A percentile compares a stretch with the other conserved stretches of the same genome.
Conservation (phyloP, 176 grass and related monocot genomes). For the Ensete glaucum region DNA sequence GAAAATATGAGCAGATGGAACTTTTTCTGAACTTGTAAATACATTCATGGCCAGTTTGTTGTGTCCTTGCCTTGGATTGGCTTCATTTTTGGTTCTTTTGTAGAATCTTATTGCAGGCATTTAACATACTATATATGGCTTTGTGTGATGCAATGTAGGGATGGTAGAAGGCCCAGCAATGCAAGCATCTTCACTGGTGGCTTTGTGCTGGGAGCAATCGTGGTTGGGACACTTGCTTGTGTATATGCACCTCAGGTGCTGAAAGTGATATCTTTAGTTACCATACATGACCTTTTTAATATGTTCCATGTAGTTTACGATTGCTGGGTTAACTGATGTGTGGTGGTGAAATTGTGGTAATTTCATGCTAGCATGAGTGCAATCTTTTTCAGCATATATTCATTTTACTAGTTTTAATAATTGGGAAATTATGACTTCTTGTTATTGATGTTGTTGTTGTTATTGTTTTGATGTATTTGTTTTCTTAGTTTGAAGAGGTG, state of each 20-base stretch:
- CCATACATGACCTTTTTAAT: background rate
- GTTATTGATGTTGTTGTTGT: too few relatives aligned
- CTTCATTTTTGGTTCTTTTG: too few relatives aligned
- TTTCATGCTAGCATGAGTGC: background rate
- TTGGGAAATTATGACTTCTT: too few relatives aligned
- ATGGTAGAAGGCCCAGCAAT: constrained; percentile 12
- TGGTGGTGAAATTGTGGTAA: background rate
- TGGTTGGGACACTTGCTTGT: constrained; percentile 19
- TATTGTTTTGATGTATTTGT: too few relatives aligned
- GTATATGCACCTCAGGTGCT: constrained; percentile 27
- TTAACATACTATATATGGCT: too few relatives aligned
- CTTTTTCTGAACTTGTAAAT: too few relatives aligned
- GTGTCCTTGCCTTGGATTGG: background rate
- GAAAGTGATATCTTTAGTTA: background rate
- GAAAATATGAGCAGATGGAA: too few relatives aligned
- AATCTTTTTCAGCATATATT: background rate
- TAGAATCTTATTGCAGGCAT: too few relatives aligned
- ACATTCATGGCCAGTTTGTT: background rate
- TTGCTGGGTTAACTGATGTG: background rate
- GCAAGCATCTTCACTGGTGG: constrained; percentile 18
- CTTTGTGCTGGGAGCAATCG: constrained; percentile 18
- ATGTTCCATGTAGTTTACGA: background rate
- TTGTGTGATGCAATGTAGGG: background rate
- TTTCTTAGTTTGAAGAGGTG: background rate
- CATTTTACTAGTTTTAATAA: too few relatives aligned